phyloP scores from a whole-genome alignment of 371 early-diverging fungal genomes.

The Mortierella sp. region DNA sequence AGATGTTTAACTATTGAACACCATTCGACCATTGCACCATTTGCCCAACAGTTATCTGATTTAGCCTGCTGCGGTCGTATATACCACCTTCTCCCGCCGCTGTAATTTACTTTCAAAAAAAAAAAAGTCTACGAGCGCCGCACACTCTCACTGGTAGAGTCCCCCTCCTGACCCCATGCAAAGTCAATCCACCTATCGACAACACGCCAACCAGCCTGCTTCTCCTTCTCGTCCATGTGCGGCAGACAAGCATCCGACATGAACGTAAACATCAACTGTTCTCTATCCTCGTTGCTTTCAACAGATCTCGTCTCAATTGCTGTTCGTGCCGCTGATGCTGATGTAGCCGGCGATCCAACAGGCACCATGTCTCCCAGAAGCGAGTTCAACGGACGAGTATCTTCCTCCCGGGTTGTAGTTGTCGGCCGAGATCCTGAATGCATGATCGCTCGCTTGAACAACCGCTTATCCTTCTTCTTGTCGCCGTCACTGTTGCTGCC shows the following conservation, averaged over 20 bases:
- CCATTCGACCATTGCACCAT: not conserved
- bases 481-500: not conserved
- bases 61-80: not conserved
- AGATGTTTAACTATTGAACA: not conserved
- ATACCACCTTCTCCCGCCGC: too few species aligned
- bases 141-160: not conserved
- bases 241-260: conserved; percentile 49
- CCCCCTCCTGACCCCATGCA: conserved; percentile 35
- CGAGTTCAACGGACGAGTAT: not conserved
- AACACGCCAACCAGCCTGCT: conserved; percentile 23
- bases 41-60: not conserved
- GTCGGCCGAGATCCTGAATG: conserved; percentile 17
- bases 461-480: not conserved
- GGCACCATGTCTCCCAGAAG: not conserved
- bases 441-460: conserved; percentile 50
- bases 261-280: conserved; percentile 29
- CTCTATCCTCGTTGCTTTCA: not conserved
- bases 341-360: not conserved
- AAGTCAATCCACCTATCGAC: conserved; percentile 51
- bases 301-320: not conserved
- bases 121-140: conserved; percentile 1
- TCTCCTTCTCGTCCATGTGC: conserved; percentile 34
- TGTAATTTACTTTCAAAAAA: too few species aligned
- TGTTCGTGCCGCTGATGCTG: not conserved
- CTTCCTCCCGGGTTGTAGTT: not conserved